Percentiles rank a stretch among this genome's conserved stretches.
phyloP scores from a whole-genome alignment of 768 basidiomycete genomes.

The Termitomyces sp. region DNA sequence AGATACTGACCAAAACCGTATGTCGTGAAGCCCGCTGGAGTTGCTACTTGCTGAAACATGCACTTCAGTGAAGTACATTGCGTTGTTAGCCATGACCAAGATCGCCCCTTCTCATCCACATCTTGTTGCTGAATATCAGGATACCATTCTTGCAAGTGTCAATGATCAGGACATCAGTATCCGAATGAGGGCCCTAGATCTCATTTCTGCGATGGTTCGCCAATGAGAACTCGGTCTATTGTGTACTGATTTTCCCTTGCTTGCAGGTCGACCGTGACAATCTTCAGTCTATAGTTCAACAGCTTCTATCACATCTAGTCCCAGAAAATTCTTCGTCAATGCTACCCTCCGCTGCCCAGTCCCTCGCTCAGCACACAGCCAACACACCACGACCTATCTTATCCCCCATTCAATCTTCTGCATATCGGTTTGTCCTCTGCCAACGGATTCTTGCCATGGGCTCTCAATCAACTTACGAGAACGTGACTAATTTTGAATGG shows the following conservation, averaged over 20 bases:
- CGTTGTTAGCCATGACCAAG: conserved; percentile 90
- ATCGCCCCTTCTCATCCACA: conserved; percentile 91
- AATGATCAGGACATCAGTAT: conserved; percentile 95
- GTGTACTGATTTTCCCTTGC: not conserved
- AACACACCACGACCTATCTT: conserved; percentile 30
- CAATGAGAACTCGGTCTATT: not conserved
- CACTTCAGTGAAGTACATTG: conserved; percentile 90
- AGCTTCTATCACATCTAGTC: conserved; percentile 83
- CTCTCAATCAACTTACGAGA: conserved; percentile 77
- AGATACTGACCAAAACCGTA: conserved; percentile 94
- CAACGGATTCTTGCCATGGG: conserved; percentile 84
- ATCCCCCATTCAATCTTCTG: conserved; percentile 65
- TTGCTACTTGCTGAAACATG: conserved; percentile 6
- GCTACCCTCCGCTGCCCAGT: conserved; percentile 57
- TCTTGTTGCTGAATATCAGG: conserved; percentile 87
- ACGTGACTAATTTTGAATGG: conserved; percentile 95
- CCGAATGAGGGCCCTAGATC: conserved; percentile 90
- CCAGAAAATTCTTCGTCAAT: conserved; percentile 44
- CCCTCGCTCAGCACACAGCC: conserved; percentile 37
- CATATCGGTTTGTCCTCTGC: conserved; percentile 81
- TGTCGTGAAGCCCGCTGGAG: conserved; percentile 24
- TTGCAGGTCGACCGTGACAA: conserved; percentile 77
- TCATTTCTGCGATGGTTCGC: conserved; percentile 87
- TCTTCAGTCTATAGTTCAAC: conserved; percentile 85
- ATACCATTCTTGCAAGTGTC: conserved; percentile 83